Percentiles rank a stretch among this genome's conserved stretches.
These are phyloP conservation scores for Pyronema domesticum DNA, from an alignment of 495 filamentous ascomycete species.

Conservation along the genomic window DNA sequence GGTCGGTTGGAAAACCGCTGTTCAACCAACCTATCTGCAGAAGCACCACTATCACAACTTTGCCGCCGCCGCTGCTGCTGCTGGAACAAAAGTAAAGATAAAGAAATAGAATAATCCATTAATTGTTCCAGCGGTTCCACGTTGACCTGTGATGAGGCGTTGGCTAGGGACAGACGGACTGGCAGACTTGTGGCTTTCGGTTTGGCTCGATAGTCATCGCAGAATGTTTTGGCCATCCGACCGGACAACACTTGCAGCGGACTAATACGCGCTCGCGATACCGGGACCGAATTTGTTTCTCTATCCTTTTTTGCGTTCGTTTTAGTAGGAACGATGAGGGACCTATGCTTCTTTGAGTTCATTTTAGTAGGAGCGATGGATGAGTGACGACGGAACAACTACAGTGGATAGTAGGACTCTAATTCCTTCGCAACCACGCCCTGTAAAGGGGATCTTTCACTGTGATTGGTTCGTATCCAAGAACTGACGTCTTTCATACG, in stretches of 20 bases:
- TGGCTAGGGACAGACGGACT: neutral
- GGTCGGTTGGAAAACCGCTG: neutral
- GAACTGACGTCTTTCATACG: neutral
- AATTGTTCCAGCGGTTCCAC: neutral
- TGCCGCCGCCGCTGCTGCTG: neutral
- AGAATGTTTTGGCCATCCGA: neutral
- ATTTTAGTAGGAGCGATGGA: neutral
- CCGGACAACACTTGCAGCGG: neutral
- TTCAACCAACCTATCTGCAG: too few relatives aligned
- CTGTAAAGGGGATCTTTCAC: neutral
- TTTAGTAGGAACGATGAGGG: neutral
- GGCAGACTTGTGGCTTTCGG: neutral
- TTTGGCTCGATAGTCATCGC: neutral
- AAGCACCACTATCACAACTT: too few relatives aligned
- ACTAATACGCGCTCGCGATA: neutral
- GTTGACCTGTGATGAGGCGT: neutral
- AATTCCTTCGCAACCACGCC: neutral
- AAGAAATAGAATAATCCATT: neutral
- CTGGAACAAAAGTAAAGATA: neutral
- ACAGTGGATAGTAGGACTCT: neutral
- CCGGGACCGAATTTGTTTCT: neutral
- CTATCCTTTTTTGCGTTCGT: neutral
- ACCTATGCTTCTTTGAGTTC: neutral
- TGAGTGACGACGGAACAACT: neutral
- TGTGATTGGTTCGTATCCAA: neutral